Evolutionary conservation across 768 basidiomycete genomes (phyloP), one percentile per base, ranked within the genome.

Genomic region (Pleurotus djamor): DNA sequence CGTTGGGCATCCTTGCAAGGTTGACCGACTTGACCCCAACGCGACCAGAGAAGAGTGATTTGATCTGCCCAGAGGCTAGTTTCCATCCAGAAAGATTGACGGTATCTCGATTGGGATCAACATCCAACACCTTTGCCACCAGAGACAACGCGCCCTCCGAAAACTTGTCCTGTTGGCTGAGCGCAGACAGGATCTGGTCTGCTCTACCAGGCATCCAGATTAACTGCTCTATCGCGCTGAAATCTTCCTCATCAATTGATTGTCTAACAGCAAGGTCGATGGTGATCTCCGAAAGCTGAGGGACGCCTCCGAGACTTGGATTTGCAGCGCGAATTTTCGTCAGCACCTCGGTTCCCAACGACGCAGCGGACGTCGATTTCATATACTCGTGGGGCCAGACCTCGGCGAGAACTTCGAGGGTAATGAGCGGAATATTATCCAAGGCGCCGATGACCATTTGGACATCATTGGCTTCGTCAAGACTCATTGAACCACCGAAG

Each of bases 151-250:
- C 72, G 16, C 58, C 38, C 21, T 72, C 69, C 6, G 72, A 69
- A 57, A 73, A 67, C 1, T 71, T 65, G 12, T 57, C 47, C 28
- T 59, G 57, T 10, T 57, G 16, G 9, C 60, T 67, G 2, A 76
- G 61, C 17, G 65, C 43, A 0, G 59, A 28, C 48, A 61, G 51
- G 12, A 74, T 65, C 7, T 50, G 55, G 3, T 51, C 28, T 0
- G 67, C 65, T 61, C 71, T 76, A 0, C 65, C 70, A 4, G 73
- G 71, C 35, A 70, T 59, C 71, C 67, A 69, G 32, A 72, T 21
- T 33, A 75, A 43, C 3, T 63, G 61, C 50, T 72, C 72, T 13
- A 75, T 47, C 7, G 60, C 67, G 4, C 58, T 58, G 0, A 60
- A 67, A 38, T 72, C 65, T 8, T 62, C 69, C 13, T 45, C 57